These are phyloP conservation scores for Epicoccum nigrum DNA, from an alignment of 2,329 filamentous ascomycete species.

Conservation along the genomic window DNA sequence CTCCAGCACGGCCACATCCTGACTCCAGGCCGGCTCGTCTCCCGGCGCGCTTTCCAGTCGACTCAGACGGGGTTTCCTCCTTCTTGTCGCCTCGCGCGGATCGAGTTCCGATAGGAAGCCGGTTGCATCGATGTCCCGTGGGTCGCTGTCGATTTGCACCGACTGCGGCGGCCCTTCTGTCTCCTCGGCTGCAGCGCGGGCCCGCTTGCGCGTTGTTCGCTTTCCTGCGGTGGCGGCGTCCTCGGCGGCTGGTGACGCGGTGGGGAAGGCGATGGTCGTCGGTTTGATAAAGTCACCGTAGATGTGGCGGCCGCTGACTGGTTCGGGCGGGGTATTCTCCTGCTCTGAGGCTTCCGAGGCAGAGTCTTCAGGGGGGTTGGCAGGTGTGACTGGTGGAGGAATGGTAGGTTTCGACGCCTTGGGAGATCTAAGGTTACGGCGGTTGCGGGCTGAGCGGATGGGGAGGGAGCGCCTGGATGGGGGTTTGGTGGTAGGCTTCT, in stretches of 20 bases:
- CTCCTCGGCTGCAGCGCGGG: not conserved
- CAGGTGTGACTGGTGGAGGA: constrained; percentile 6
- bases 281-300: constrained; percentile 12
- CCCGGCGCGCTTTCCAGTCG: not conserved
- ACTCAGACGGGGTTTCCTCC: constrained; percentile 2
- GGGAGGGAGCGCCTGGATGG: constrained; percentile 5
- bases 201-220: not conserved
- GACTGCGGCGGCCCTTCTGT: not conserved
- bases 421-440: not conserved
- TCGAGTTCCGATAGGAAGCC: constrained; percentile 13
- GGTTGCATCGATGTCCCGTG: constrained; percentile 13
- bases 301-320: constrained; percentile 14
- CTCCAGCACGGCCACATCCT: not conserved
- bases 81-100: not conserved
- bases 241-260: not conserved
- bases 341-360: not conserved
- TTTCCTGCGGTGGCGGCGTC: no score
- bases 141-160: constrained; percentile 12
- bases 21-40: constrained; percentile 6
- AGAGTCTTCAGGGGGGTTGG: constrained; percentile 5
- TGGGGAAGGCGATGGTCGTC: constrained; percentile 3
- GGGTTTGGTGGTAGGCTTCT: not conserved
- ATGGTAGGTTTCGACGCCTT: not conserved
- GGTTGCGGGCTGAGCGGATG: constrained; percentile 1
- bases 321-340: constrained; percentile 7